Base-by-base conservation (phyloP, 148 eudicot species). In the Chenopodium berlandieri region DNA sequence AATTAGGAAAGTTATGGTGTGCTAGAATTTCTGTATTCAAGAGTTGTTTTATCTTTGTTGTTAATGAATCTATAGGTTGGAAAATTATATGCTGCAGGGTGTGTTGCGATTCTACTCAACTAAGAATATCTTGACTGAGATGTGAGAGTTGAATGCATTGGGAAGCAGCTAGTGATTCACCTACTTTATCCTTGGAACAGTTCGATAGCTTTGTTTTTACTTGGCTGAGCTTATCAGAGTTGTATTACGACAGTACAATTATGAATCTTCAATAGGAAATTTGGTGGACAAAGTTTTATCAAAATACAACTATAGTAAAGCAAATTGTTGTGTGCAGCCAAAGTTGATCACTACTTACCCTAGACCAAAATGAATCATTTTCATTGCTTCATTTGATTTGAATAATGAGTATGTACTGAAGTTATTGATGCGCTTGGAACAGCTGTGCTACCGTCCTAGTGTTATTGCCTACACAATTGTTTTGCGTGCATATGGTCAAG, bases 401-500 rank as follows among this genome's bases (percentile, higher is more conserved):
- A 34, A 31, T 68, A 30, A 66, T 68, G 40, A 52, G 27, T 27
- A 34, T 56, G 79, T 73, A 70, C 84, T 83, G 68, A 83, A 76
- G 30, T 78, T 69, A 9, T 30, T 86, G 37, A 32, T 78, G 31
- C 69, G 54, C 80, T 62, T 87, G 84, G 89, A 91, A 82, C 97
- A 95, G 97, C 86, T 95, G 54, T 80, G 92, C 87, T 95, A 95
- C 88, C 90, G 86, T 50, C 99, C 97, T 17, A 89, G 92, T 85
- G 95, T 93, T 25, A 89, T 95, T 65, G 97, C 87, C 32, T 95
- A 95, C 82, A 95, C 99, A 20, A 90, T 95, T 75, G 89, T 91
- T 76, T 87, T 95, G 76, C 97, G 97, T 52, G 89, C 92, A n/a
- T 95, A 93, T 78, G 97, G 99, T 73, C 94, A 91, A 93, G 91